Evolutionary conservation across 164 flowering plant genomes (phyloP), one percentile per base, ranked within the genome.

Genomic region (Aristolochia fimbriata): DNA sequence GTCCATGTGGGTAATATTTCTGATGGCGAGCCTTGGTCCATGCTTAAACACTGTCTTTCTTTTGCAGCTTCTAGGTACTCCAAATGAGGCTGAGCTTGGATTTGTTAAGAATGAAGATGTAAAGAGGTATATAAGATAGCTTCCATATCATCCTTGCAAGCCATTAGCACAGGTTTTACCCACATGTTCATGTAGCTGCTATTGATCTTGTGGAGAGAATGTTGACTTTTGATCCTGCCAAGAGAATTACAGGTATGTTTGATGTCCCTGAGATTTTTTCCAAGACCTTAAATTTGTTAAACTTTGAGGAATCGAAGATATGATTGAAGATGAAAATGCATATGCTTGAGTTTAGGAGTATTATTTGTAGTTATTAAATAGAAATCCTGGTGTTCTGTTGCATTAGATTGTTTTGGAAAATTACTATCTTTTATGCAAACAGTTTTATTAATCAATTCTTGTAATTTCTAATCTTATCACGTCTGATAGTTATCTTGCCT

Each of bases 191-290:
- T 73, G 91, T 90, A 0, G 64, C 73, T 51, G 96, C 96, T 55
- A 86, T 92, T 59, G 96, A 92, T 76, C 90, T 92, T 14, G 63
- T 92, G 17, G 96, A 92, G 59, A 87, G 65, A 76, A 92, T 92
- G 96, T 65, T 92, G 71, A 86, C 96, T 67, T 85, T 89, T 75
- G 87, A 92, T 68, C 98, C 98, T 47, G 62, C 79, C 5, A 80
- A 55, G 69, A 82, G 97, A 80, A 89, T 93, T 27, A 89, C 96
- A 64, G 98, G 98, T 89, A 68, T 9, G 47, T 57, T 37, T 24
- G 16, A 17, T 31, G 9, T 56, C 1, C 13, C 14, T 22, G 16
- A 25, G 57, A 21, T 25, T 19, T 30, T 53, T 43, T 53, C 20
- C 24, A 20, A 11, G 62, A 16, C 47, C 37, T 33, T 47, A 30